Percentiles rank a stretch among this genome's conserved stretches.
Conservation (phyloP, 352 stramenopile genomes). For the Peronospora farinosa region DNA sequence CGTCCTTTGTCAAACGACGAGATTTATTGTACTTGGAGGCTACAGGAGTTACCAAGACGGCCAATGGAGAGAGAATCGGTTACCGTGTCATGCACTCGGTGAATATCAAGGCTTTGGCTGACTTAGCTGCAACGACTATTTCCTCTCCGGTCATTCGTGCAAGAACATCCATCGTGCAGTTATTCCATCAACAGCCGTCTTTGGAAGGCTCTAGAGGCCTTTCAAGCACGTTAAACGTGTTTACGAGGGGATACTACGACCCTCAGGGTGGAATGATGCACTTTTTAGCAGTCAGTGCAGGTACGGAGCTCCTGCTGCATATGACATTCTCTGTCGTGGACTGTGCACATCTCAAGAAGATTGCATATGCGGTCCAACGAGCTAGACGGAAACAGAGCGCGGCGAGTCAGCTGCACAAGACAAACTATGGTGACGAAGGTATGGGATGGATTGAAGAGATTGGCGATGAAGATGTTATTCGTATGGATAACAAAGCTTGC, state of each 20-base stretch:
- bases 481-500: slow-evolving; percentile 8
- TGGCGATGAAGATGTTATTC: slow-evolving; percentile 18
- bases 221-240: slow-evolving; percentile 38
- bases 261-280: slow-evolving; percentile 46
- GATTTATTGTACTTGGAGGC: slow-evolving; percentile 59
- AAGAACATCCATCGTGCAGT: slow-evolving; percentile 36
- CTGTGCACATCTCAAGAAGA: slow-evolving; percentile 57
- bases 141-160: slow-evolving; percentile 40
- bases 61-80: slow-evolving; percentile 39
- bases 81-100: slow-evolving; percentile 65
- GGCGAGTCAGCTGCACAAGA: slow-evolving; percentile 17
- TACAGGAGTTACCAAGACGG: slow-evolving; percentile 28
- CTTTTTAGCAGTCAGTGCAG: slow-evolving; percentile 38
- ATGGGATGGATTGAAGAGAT: slow-evolving; percentile 36
- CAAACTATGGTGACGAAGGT: slow-evolving; percentile 10
- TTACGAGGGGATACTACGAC: slow-evolving; percentile 52
- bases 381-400: slow-evolving; percentile 26
- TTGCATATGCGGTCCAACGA: slow-evolving; percentile 44
- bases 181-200: slow-evolving; percentile 38
- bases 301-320: slow-evolving; percentile 37
- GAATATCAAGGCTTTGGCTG: slow-evolving; percentile 42
- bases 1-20: slow-evolving; percentile 35
- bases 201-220: slow-evolving; percentile 8
- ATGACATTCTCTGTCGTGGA: slow-evolving; percentile 34
- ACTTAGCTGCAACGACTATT: slow-evolving; percentile 25